These are phyloP conservation scores for Cucumis melo DNA, from an alignment of 306 rosid genomes.

Conservation along the genomic window DNA sequence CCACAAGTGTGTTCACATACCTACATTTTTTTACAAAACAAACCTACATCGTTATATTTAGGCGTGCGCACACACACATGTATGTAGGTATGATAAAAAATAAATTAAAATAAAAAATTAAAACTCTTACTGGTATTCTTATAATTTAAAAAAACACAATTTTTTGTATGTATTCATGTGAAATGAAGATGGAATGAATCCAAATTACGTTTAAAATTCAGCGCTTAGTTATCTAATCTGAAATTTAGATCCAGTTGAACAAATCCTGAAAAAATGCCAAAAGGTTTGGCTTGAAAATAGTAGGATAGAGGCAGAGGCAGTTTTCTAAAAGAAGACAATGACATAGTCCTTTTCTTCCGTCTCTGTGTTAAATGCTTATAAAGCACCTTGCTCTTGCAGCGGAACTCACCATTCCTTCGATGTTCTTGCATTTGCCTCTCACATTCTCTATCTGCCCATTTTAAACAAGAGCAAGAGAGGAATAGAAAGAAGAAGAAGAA, in stretches of 20 bases:
- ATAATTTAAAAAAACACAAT: background rate
- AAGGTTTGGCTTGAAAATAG: background rate
- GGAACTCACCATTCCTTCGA: conserved; percentile 7
- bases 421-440: conserved; percentile 4
- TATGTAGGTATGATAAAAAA: no score
- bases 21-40: no score
- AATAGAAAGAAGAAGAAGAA: background rate
- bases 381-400: conserved; percentile 12
- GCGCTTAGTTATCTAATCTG: background rate
- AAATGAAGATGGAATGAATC: background rate
- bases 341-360: conserved; percentile 13
- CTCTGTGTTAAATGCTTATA: conserved; percentile 20
- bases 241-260: background rate
- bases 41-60: background rate
- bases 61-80: no score
- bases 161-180: background rate
- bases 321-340: background rate
- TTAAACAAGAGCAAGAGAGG: background rate
- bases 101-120: no score
- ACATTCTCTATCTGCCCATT: conserved; percentile 5
- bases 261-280: background rate
- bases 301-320: background rate
- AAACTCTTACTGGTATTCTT: background rate
- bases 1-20: background rate
- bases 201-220: background rate